Evolutionary conservation across 441 rosid species (phyloP).

Genomic region (Arabidopsis hybrid): DNA sequence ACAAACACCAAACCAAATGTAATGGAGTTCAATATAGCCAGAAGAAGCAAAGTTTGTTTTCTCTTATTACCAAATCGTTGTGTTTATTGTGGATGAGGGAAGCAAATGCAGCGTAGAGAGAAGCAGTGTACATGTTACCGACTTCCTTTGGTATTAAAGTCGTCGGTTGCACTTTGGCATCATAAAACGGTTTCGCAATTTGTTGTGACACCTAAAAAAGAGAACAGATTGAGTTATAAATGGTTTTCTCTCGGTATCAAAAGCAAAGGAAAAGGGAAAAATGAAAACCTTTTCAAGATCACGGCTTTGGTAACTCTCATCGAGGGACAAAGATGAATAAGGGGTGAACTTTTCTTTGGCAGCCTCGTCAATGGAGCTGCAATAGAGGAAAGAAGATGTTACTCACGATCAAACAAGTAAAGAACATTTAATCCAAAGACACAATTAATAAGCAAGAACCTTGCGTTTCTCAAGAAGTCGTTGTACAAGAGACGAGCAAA

Average conservation of each 20-base stretch:
- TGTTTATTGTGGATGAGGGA: slow-evolving; percentile 88
- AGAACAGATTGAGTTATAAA: neutral
- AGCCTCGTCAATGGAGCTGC: slow-evolving; percentile 81
- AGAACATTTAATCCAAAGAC: neutral
- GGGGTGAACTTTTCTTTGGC: slow-evolving; percentile 84
- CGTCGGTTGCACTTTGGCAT: slow-evolving; percentile 83
- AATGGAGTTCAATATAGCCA: slow-evolving; percentile 5
- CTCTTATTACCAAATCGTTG: slow-evolving; percentile 64
- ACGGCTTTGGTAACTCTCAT: slow-evolving; percentile 91
- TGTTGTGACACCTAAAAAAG: slow-evolving; percentile 81
- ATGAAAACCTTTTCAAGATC: slow-evolving; percentile 93
- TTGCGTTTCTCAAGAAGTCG: slow-evolving; percentile 81
- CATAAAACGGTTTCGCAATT: slow-evolving; percentile 82
- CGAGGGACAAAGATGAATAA: slow-evolving; percentile 70
- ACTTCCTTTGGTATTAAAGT: slow-evolving; percentile 94
- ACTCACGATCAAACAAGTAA: slow-evolving; percentile 21
- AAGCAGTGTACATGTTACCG: slow-evolving; percentile 99
- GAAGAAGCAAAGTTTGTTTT: neutral
- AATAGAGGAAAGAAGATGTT: slow-evolving; percentile 27
- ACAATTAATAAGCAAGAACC: slow-evolving; percentile 46
- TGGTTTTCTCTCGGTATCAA: neutral
- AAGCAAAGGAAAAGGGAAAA: neutral
- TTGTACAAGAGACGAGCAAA: slow-evolving; percentile 89
- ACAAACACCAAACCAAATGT: slow-evolving; percentile 17
- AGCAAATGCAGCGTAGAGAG: slow-evolving; percentile 92